Conservation (phyloP, 768 basidiomycete species). For the Amylocystis lapponica region DNA sequence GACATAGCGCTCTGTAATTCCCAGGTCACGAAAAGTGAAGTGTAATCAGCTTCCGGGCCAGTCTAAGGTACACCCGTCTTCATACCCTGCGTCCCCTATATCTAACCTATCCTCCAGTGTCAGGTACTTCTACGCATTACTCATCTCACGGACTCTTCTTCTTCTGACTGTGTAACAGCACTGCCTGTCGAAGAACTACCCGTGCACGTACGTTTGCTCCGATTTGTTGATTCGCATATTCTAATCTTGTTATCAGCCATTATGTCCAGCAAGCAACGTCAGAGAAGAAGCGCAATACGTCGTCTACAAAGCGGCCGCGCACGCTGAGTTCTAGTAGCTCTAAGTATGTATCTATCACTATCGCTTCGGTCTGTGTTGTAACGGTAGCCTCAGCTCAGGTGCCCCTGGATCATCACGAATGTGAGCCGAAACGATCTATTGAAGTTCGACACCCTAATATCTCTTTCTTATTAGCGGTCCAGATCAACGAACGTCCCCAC, state of each 20-base stretch:
- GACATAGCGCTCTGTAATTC: constrained; percentile 1
- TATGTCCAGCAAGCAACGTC: constrained; percentile 79
- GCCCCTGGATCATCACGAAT: not conserved
- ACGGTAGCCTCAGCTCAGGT: not conserved
- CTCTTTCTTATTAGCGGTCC: no score
- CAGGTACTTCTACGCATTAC: no score
- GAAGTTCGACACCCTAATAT: no score
- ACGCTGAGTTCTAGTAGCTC: constrained; percentile 38
- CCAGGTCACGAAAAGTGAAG: constrained; percentile 82
- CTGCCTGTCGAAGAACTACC: constrained; percentile 81
- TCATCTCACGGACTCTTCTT: no score
- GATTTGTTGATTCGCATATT: constrained; percentile 7
- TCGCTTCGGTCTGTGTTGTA: not conserved
- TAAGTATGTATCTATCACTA: not conserved
- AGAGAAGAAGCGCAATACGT: constrained; percentile 69
- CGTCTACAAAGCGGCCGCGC: constrained; percentile 57
- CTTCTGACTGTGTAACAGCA: no score
- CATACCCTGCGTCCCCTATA: constrained; percentile 14
- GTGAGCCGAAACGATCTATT: not conserved
- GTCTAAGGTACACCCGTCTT: constrained; percentile 55
- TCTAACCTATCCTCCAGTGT: constrained; percentile 38
- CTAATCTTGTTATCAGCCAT: constrained; percentile 40
- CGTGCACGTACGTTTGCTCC: constrained; percentile 72
- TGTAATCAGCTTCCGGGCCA: constrained; percentile 79
- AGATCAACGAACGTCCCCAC: constrained; percentile 5